phyloP scores from a whole-genome alignment of 139 green algal genomes.

The Volvox africanus region DNA sequence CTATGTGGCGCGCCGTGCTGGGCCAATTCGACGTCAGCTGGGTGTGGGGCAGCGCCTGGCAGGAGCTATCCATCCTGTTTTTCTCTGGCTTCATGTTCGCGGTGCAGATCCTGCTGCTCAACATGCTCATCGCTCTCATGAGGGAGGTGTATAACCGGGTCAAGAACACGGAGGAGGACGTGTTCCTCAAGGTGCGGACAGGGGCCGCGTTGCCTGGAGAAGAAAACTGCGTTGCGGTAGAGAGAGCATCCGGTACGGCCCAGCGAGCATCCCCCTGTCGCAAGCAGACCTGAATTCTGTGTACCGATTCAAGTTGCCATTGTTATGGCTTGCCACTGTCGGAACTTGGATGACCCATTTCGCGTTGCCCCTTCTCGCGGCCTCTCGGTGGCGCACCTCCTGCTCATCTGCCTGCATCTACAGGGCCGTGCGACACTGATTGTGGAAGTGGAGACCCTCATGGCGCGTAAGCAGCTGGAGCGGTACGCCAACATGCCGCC shows the following conservation, averaged over 20 bases:
- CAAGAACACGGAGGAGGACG: slow-evolving; percentile 53
- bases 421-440: slow-evolving; percentile 59
- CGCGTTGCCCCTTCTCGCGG: too few relatives aligned
- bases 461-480: slow-evolving; percentile 54
- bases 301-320: too few relatives aligned
- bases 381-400: not conserved
- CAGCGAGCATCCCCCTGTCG: too few relatives aligned
- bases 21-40: slow-evolving; percentile 45
- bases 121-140: slow-evolving; percentile 70
- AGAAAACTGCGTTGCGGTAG: too few relatives aligned
- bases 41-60: slow-evolving; percentile 44
- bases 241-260: too few relatives aligned
- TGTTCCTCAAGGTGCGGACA: slow-evolving; percentile 53
- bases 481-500: slow-evolving; percentile 59
- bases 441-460: slow-evolving; percentile 66
- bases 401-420: not conserved
- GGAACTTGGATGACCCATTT: too few relatives aligned
- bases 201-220: too few relatives aligned
- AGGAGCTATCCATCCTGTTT: slow-evolving; percentile 51
- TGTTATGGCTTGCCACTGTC: too few relatives aligned
- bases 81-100: slow-evolving; percentile 47
- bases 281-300: too few relatives aligned
- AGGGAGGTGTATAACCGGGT: slow-evolving; percentile 58
- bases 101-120: slow-evolving; percentile 65
- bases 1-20: slow-evolving; percentile 51